Evolutionary conservation across 345 rosid genomes (phyloP), one percentile per base, ranked within the genome.

Genomic region (Salix purpurea): DNA sequence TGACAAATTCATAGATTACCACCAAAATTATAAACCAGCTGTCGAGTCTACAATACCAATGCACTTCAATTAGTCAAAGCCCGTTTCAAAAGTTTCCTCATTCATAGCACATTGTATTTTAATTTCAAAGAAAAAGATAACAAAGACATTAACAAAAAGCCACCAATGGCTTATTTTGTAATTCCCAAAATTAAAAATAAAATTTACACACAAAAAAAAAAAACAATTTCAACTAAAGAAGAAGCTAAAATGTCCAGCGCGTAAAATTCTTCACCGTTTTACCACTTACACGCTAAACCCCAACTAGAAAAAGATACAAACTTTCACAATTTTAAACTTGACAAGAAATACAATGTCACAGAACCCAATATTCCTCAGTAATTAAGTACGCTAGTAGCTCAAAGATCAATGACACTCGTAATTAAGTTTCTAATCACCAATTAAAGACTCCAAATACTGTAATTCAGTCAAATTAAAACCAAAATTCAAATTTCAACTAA

Each of bases 21-120:
- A 65, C 32, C 64, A 62, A 40, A 46, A 81, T 37, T 72, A 68
- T 67, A 66, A 39, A 24, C 54, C 6, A 62, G 42, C 16, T 44
- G 54, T 26, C 58, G 46, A 7, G 46, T 19, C 81, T 71, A 67
- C 76, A 79, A n/a, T 18, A 36, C 23, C 69, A 60, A 48, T 19
- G n/a, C 68, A 69, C 82, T 40, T 69, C 1, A 74, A 48, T 77
- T n/a, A 75, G 76, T 74, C n/a, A 12, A 24, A 39, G 60, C 44
- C 32, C 9, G n/a, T 23, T 18, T 15, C 7, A 69, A 23, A 34
- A 3, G 65, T 73, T 69, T 74, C 72, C 52, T 65, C 37, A 48
- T n/a, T 58, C 61, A 60, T 18, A 42, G 61, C 60, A 40, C 40
- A 39, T 24, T 58, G 23, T 23, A 23, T 10, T 58, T 58, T 58